phyloP scores from a whole-genome alignment of 768 basidiomycete species.

The Boletus reticuloceps region DNA sequence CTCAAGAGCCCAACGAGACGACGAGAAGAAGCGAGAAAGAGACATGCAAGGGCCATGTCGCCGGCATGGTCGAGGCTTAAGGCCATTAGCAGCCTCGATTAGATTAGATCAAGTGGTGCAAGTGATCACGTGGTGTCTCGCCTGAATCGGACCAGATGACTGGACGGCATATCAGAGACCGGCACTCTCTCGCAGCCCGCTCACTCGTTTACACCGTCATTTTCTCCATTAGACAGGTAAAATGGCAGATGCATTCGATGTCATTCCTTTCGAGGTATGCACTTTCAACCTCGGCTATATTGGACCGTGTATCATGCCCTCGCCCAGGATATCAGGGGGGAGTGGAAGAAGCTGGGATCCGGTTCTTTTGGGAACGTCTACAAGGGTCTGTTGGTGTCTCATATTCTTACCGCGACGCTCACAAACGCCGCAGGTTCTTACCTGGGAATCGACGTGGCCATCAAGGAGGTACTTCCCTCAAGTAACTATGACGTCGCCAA shows the following conservation, averaged over 20 bases:
- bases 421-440: constrained; percentile 60
- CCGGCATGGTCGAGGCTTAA: no score
- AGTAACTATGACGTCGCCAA: constrained; percentile 92
- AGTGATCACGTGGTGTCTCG: constrained; percentile 25
- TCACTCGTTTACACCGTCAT: not conserved
- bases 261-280: constrained; percentile 80
- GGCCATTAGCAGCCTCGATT: not conserved
- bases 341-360: constrained; percentile 89
- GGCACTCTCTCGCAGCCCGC: not conserved
- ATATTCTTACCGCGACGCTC: not conserved
- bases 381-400: constrained; percentile 46
- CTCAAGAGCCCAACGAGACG: constrained; percentile 48
- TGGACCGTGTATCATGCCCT: not conserved
- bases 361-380: constrained; percentile 93
- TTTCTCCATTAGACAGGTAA: not conserved
- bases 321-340: constrained; percentile 76
- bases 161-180: not conserved
- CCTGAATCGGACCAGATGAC: constrained; percentile 11
- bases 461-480: constrained; percentile 94
- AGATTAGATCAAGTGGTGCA: constrained; percentile 11
- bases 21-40: constrained; percentile 21
- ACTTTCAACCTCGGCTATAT: not conserved
- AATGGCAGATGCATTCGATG: constrained; percentile 77
- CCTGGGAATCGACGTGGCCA: constrained; percentile 93
- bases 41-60: not conserved